Percentiles rank a stretch among this genome's conserved stretches.
Evolutionary conservation across 768 basidiomycete species (phyloP).

Genomic region (Tulasnella calospora): DNA sequence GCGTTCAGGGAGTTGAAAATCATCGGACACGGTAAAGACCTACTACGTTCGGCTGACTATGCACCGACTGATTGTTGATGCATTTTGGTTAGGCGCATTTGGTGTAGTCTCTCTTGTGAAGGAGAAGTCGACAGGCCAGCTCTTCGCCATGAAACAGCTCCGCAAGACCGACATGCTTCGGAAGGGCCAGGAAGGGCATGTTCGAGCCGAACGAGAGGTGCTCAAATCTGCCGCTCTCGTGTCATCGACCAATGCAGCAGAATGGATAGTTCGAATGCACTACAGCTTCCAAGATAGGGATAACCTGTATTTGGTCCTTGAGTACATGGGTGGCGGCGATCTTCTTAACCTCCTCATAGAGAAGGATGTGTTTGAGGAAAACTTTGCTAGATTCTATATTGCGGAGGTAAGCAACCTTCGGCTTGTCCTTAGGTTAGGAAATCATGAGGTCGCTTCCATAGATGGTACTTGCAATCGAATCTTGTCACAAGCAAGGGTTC

Average conservation of each 20-base stretch:
- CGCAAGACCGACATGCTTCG: constrained; percentile 90
- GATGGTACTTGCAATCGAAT: constrained; percentile 93
- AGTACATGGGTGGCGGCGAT: constrained; percentile 96
- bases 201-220: constrained; percentile 91
- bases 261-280: constrained; percentile 90
- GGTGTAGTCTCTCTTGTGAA: constrained; percentile 91
- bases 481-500: constrained; percentile 90
- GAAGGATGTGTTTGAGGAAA: constrained; percentile 82
- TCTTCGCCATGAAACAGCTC: constrained; percentile 97
- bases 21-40: constrained; percentile 76
- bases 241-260: constrained; percentile 64
- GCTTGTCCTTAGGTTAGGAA: background rate
- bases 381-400: constrained; percentile 88
- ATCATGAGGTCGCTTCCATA: constrained; percentile 35
- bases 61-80: constrained; percentile 27
- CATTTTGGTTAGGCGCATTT: constrained; percentile 66
- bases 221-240: constrained; percentile 84
- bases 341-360: constrained; percentile 94
- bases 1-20: constrained; percentile 88
- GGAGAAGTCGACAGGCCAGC: constrained; percentile 68
- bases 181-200: constrained; percentile 95
- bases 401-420: constrained; percentile 61
- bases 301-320: constrained; percentile 89
- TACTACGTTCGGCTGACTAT: constrained; percentile 27
- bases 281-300: constrained; percentile 96